phyloP scores from a whole-genome alignment of 2,329 filamentous ascomycete species.

The Emergomyces africanus region DNA sequence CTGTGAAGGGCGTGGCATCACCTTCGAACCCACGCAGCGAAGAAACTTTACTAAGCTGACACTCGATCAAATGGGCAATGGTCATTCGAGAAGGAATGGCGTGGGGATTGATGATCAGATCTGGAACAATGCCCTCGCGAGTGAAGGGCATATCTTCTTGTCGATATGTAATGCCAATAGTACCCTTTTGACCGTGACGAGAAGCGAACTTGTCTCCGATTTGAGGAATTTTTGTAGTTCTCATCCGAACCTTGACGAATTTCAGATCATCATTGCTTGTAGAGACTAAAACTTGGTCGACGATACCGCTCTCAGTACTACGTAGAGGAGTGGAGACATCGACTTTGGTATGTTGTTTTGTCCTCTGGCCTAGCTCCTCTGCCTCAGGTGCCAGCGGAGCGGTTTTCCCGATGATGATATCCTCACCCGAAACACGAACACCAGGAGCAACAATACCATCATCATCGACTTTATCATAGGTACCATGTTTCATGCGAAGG shows the following conservation, averaged over 20 bases:
- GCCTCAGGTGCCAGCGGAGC: conserved; percentile 86
- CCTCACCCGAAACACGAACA: conserved; percentile 88
- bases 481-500: conserved; percentile 82
- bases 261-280: conserved; percentile 89
- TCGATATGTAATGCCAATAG: conserved; percentile 94
- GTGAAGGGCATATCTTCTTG: conserved; percentile 99
- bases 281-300: conserved; percentile 85
- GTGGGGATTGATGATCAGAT: conserved; percentile 98
- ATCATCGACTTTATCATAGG: conserved; percentile 94
- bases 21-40: conserved; percentile 90
- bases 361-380: conserved; percentile 86
- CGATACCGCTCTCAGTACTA: conserved; percentile 92
- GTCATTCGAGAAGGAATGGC: conserved; percentile 99
- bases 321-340: conserved; percentile 91
- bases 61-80: conserved; percentile 99
- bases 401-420: conserved; percentile 98
- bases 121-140: conserved; percentile 76
- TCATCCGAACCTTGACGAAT: conserved; percentile 93
- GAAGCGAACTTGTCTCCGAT: conserved; percentile 99
- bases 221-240: conserved; percentile 95
- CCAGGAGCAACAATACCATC: conserved; percentile 92
- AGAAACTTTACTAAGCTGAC: conserved; percentile 89
- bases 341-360: conserved; percentile 78
- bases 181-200: conserved; percentile 97
- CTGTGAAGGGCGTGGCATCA: conserved; percentile 94